These are phyloP conservation scores for Akanthomyces lecanii DNA, from an alignment of 2,329 filamentous ascomycete species.

Conservation along the genomic window DNA sequence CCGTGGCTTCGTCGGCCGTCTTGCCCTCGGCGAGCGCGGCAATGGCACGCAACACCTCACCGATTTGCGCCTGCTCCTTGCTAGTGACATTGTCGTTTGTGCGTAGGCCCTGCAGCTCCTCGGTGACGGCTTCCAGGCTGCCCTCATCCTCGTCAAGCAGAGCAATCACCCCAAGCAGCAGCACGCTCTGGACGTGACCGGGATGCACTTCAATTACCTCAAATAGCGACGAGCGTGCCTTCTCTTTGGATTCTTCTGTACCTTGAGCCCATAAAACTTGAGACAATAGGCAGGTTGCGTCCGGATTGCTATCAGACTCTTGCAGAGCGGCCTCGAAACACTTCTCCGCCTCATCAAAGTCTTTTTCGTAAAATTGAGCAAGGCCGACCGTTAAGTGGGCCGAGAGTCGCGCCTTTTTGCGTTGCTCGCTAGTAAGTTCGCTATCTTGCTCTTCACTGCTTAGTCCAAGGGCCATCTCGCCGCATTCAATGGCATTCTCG, in stretches of 20 bases:
- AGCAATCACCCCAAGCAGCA: slow-evolving; percentile 79
- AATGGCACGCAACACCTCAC: slow-evolving; percentile 71
- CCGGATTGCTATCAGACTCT: slow-evolving; percentile 71
- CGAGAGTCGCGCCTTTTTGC: slow-evolving; percentile 70
- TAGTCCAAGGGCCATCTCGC: slow-evolving; percentile 74
- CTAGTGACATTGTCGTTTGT: slow-evolving; percentile 60
- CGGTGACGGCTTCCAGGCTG: slow-evolving; percentile 72
- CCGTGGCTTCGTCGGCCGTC: slow-evolving; percentile 47
- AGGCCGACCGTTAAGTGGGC: slow-evolving; percentile 83
- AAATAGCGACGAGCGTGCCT: slow-evolving; percentile 76
- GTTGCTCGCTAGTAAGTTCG: slow-evolving; percentile 60
- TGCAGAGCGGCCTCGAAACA: slow-evolving; percentile 78
- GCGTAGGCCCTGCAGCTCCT: slow-evolving; percentile 70
- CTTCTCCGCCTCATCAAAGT: slow-evolving; percentile 65
- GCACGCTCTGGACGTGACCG: slow-evolving; percentile 72
- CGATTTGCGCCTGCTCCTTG: slow-evolving; percentile 63
- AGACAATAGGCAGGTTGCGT: slow-evolving; percentile 80
- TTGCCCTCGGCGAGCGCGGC: slow-evolving; percentile 52
- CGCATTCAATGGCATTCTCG: slow-evolving; percentile 68
- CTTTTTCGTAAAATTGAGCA: slow-evolving; percentile 67
- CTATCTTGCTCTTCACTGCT: slow-evolving; percentile 67
- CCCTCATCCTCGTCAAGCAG: slow-evolving; percentile 76
- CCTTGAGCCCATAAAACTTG: slow-evolving; percentile 93
- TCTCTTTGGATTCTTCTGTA: slow-evolving; percentile 65
- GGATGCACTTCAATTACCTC: slow-evolving; percentile 70